Conservation (phyloP, 2,329 filamentous ascomycete genomes). For the Mariannaea elegans region DNA sequence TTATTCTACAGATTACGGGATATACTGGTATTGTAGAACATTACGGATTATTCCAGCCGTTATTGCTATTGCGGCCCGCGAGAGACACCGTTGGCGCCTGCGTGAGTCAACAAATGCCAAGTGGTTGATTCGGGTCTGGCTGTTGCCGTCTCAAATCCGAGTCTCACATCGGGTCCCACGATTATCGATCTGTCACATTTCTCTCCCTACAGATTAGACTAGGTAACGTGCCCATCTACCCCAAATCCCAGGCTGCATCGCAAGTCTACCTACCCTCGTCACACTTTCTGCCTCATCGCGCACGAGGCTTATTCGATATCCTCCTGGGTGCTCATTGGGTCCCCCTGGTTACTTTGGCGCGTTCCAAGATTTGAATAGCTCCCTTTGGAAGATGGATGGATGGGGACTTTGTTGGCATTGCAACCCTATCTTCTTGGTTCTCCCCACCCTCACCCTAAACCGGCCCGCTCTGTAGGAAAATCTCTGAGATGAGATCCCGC, state of each 20-base stretch:
- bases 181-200: conserved; percentile 19
- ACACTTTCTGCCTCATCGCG: no score
- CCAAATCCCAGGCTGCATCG: no score
- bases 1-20: no score
- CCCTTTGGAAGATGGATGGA: not conserved
- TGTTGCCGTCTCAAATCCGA: conserved; percentile 6
- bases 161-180: not conserved
- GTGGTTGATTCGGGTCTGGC: not conserved
- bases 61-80: no score
- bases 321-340: not conserved
- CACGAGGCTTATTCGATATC: not conserved
- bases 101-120: no score
- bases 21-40: no score
- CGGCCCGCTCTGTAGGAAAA: conserved; percentile 12
- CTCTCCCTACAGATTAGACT: not conserved
- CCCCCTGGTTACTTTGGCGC: not conserved
- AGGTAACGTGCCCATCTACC: no score
- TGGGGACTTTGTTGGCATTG: not conserved
- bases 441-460: not conserved
- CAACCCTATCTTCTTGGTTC: not conserved
- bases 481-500: conserved; percentile 31
- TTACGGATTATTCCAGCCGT: no score
- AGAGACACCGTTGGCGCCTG: no score
- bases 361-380: no score
- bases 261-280: no score